A percentile compares a stretch with the other conserved stretches of the same genome.
These are phyloP conservation scores for Tricholoma hemisulphureum DNA, from an alignment of 768 basidiomycete species.

Conservation along the genomic window DNA sequence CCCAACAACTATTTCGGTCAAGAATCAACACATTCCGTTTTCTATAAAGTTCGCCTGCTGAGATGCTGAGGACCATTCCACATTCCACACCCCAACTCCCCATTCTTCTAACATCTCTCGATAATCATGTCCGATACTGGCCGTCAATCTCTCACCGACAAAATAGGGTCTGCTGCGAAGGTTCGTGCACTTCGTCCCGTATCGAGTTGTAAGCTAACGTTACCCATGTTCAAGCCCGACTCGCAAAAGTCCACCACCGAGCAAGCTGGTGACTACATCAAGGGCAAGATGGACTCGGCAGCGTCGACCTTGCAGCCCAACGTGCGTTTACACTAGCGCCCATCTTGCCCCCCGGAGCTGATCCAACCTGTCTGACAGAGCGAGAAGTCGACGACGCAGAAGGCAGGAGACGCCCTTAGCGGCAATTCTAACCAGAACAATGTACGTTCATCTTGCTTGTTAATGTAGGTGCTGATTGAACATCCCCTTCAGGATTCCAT, in stretches of 20 bases:
- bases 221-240: constrained; percentile 43
- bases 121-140: constrained; percentile 52
- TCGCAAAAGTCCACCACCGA: constrained; percentile 56
- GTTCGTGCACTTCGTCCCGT: constrained; percentile 23
- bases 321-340: constrained; percentile 23
- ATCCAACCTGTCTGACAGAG: constrained; percentile 26
- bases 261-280: constrained; percentile 47
- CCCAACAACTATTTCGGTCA: background rate
- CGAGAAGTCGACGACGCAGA: constrained; percentile 53
- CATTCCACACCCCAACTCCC: background rate
- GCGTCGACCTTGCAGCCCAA: constrained; percentile 51
- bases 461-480: background rate
- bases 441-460: constrained; percentile 19
- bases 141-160: constrained; percentile 61
- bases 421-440: constrained; percentile 48
- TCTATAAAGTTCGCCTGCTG: background rate
- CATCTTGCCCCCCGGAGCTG: background rate
- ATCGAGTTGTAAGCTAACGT: background rate
- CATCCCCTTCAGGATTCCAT: constrained; percentile 34
- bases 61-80: background rate
- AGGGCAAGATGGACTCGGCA: constrained; percentile 46
- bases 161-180: constrained; percentile 50
- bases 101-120: background rate
- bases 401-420: constrained; percentile 45
- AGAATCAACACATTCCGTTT: background rate